Conservation (phyloP, 1,139 yeast species). For the Blastobotrys malaysiensis region DNA sequence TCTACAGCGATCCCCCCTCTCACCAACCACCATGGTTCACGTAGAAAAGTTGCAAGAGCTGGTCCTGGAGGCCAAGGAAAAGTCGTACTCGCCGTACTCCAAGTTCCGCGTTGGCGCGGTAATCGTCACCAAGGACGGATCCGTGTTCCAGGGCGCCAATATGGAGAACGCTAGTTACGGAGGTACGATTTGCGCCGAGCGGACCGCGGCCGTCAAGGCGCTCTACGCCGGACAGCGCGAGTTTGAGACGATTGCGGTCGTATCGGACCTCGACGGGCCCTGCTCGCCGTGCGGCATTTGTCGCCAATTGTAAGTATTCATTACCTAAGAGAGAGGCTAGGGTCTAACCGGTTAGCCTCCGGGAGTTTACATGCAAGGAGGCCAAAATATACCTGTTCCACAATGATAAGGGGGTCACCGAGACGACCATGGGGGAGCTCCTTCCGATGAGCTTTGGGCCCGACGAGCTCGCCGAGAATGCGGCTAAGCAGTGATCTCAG, state of each 20-base stretch:
- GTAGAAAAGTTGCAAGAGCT: slow-evolving; percentile 12
- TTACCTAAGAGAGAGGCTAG: neutral
- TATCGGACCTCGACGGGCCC: slow-evolving; percentile 54
- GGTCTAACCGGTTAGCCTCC: slow-evolving; percentile 33
- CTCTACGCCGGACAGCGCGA: slow-evolving; percentile 45
- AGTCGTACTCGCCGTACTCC: slow-evolving; percentile 77
- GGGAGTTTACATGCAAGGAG: slow-evolving; percentile 54
- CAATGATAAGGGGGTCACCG: neutral
- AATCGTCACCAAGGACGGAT: slow-evolving; percentile 48
- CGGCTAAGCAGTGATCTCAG: neutral
- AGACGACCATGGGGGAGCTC: slow-evolving; percentile 2
- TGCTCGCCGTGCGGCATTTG: slow-evolving; percentile 94
- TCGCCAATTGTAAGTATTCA: slow-evolving; percentile 53
- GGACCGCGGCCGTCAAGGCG: slow-evolving; percentile 69
- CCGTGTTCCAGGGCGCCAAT: slow-evolving; percentile 66
- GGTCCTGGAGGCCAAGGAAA: slow-evolving; percentile 25
- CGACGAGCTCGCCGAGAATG: slow-evolving; percentile 42
- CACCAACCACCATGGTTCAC: slow-evolving; percentile 10
- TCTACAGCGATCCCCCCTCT: neutral
- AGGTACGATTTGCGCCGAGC: slow-evolving; percentile 86
- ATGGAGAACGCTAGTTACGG: slow-evolving; percentile 92
- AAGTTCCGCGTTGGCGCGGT: slow-evolving; percentile 85
- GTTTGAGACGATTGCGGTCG: slow-evolving; percentile 64
- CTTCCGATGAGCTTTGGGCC: slow-evolving; percentile 84
- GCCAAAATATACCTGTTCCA: slow-evolving; percentile 31